Evolutionary conservation across 148 eudicot species (phyloP), one percentile per base, ranked within the genome.

Genomic region (Rhododendron henanense): DNA sequence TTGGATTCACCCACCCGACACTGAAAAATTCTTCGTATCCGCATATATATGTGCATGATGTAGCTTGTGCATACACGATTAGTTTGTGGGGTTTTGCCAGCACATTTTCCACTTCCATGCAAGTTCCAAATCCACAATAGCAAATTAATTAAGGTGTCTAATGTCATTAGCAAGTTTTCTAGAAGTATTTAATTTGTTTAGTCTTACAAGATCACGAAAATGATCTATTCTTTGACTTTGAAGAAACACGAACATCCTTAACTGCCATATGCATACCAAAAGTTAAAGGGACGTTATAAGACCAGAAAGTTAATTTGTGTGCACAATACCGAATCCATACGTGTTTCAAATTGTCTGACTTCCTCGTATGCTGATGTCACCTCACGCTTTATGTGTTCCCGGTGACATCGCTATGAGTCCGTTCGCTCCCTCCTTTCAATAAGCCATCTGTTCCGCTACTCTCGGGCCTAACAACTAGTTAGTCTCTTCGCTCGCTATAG

Each of bases 41-140:
- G 50, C 50, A 47, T 47, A 47, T 47, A 47, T 71, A 47, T 5
- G 5, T 41, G 45, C 7, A 41, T 41, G 50, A 75, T 75, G 37
- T 35, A 35, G 21, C 47, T 75, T 37, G 44, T 75, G 45, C 10
- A 75, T 15, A 5, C 18, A 73, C 19, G 41, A 15, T 31, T 73
- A 33, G 77, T 5, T 37, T 39, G 78, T 76, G 79, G 79, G 79
- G 79, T 76, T 76, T 39, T 37, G 79, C 79, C 79, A 76, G 48
- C 28, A 37, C 50, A 41, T 37, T 76, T 76, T 21, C 79, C 48
- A 41, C 50, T 76, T 76, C 25, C 50, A 47, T 47, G 11, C 51
- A 75, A 75, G 31, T 67, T 67, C 74, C 74, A 67, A 67, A 67
- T 50, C 23, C 79, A 76, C 41, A 37, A 37, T 21, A 23, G 79